Evolutionary conservation across 2,329 filamentous ascomycete species (phyloP), one percentile per base, ranked within the genome.

Genomic region (Xylaria sp.): DNA sequence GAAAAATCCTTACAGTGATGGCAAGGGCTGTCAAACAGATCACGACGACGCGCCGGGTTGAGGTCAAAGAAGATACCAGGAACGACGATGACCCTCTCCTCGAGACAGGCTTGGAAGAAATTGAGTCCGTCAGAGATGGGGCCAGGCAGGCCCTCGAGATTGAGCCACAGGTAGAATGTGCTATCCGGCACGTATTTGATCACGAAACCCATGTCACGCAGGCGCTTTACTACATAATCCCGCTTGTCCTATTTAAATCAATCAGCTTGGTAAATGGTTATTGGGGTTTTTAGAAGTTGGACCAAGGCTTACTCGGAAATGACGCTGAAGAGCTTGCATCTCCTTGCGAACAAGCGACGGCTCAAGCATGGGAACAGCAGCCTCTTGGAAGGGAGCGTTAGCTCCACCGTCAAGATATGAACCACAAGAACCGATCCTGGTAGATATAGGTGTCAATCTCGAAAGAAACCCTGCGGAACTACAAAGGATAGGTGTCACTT

Each of bases 1-100:
- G 15, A 11, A 17, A 58, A 71, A 25, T 45, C 11, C 76, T 75
- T 64, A 77, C 76, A 96, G 81, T 96, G 91, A 81, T 98, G 95
- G 81, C 95, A 97, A 66, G 95, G 95, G 72, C 89, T 93, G 81
- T 98, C 95, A 72, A 98, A 98, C 73, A 98, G 81, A 79, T 98
- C 95, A 77, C 95, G 87, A 71, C 95, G 87, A 79, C 93, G 91
- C 39, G 92, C 91, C 3, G 95, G 95, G 82, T 98, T 98, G 71
- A 98, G 81, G 76, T 98, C 95, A 79, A 98, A 98, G 86, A 98
- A 98, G 79, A 98, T 98, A 67, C 95, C 95, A 0, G 95, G 95
- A 4, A 98, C 95, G 20, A 97, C 94, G 76, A 97, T 97, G 72
- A 96, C 93, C 85, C 96, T 96, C 84, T 97, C 94, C 76, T 92